These are phyloP conservation scores for Saccharum officinarum DNA, from an alignment of 176 grass and related monocot species.

Conservation along the genomic window DNA sequence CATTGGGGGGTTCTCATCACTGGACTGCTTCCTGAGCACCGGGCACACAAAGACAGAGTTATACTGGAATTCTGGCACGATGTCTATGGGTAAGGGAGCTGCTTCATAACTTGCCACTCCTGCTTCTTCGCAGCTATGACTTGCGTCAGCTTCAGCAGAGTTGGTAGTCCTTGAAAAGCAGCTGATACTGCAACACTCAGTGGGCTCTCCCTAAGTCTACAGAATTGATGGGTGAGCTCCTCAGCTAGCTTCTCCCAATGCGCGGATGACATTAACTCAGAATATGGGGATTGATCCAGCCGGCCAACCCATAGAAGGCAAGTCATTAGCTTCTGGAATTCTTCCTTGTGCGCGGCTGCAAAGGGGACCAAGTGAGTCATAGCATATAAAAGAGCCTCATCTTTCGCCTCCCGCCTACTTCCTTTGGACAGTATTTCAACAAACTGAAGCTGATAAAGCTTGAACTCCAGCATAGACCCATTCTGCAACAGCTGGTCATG, in stretches of 20 bases:
- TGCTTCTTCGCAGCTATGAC: too few relatives aligned
- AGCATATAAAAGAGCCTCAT: too few relatives aligned
- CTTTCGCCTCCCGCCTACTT: not conserved
- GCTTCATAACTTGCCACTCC: too few relatives aligned
- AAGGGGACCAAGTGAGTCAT: slow-evolving; percentile 39
- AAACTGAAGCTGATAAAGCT: slow-evolving; percentile 83
- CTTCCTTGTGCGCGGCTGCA: slow-evolving; percentile 43
- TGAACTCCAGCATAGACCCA: slow-evolving; percentile 76
- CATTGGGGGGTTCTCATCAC: slow-evolving; percentile 86
- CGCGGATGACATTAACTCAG: too few relatives aligned
- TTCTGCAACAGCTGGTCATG: slow-evolving; percentile 53
- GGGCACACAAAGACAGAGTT: slow-evolving; percentile 84
- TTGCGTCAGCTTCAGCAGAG: too few relatives aligned
- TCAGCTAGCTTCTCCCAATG: too few relatives aligned
- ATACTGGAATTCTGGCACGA: slow-evolving; percentile 74
- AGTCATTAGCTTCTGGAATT: slow-evolving; percentile 67
- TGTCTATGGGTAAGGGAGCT: slow-evolving; percentile 32
- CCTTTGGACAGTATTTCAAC: slow-evolving; percentile 70
- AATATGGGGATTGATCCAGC: slow-evolving; percentile 82
- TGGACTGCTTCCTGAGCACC: slow-evolving; percentile 68
- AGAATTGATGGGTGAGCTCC: too few relatives aligned
- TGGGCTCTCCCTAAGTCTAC: too few relatives aligned
- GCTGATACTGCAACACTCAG: too few relatives aligned
- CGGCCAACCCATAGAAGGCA: slow-evolving; percentile 69
- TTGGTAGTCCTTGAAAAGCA: too few relatives aligned